Evolutionary conservation across 306 rosid genomes (phyloP), one percentile per base, ranked within the genome.

Genomic region (Vigna angularis): DNA sequence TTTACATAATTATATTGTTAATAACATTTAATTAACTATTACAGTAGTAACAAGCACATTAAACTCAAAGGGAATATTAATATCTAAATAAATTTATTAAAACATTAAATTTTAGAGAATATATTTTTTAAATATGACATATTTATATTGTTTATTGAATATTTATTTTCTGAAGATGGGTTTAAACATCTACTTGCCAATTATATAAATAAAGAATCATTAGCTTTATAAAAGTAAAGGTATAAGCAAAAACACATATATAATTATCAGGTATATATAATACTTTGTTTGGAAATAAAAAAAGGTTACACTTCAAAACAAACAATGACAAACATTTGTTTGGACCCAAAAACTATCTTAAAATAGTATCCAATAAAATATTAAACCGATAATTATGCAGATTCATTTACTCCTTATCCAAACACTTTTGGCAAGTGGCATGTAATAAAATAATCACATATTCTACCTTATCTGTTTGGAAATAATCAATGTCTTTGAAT

Each of bases 391-490:
- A 63, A 64, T 20, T 59, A 50, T 42, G 62, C 30, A 69, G 2
- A 59, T 40, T 50, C 16, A 3, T 61, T 64, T 77, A 16, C 40
- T 15, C 64, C 69, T 77, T 82, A 82, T 76, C 79, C 64, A 64
- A 40, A 61, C 40, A 3, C 44, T 16, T 44, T 55, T 42, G 12
- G 64, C 79, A 56, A 72, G 76, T 57, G 66, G 67, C 51, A 5
- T 20, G 6, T 24, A 81, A 26, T 70, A 42, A 40, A 70, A 51
- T 61, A 32, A 7, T 24, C 0, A 15, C 58, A 74, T 63, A 38
- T 11, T 70, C n/a, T 20, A 61, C 14, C 70, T 64, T 34, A 71
- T 53, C 62, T 32, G 12, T 45, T 26, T 52, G 4, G 50, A 32
- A 74, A 15, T 67, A 73, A 32, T 22, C 80, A 34, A 71, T 1